Percentiles rank a stretch among this genome's conserved stretches.
Evolutionary conservation across 257 asterid species (phyloP).

Genomic region (Rauvolfia tetraphylla): DNA sequence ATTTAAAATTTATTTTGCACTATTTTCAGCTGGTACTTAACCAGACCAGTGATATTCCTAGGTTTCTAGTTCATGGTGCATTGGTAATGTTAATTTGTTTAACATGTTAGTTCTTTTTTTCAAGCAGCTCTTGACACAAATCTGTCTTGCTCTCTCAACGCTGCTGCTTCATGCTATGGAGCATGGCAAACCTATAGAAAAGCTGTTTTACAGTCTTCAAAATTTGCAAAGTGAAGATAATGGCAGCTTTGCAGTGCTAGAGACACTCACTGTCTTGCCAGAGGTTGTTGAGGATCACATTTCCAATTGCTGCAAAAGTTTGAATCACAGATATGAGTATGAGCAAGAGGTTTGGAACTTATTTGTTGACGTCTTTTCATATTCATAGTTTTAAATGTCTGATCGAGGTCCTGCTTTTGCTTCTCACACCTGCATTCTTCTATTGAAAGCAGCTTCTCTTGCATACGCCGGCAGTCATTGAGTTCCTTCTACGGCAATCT

Average conservation of each 20-base stretch:
- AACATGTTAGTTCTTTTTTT: slow-evolving; percentile 21
- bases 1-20: slow-evolving; percentile 15
- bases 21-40: not conserved
- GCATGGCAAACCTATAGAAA: slow-evolving; percentile 65
- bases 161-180: slow-evolving; percentile 75
- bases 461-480: slow-evolving; percentile 71
- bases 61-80: not conserved
- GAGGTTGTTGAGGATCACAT: slow-evolving; percentile 75
- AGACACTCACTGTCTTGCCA: slow-evolving; percentile 83
- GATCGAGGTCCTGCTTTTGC: slow-evolving; percentile 17
- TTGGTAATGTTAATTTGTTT: slow-evolving; percentile 19
- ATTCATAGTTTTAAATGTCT: slow-evolving; percentile 23
- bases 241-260: slow-evolving; percentile 67
- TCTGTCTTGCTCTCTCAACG: slow-evolving; percentile 82
- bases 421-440: slow-evolving; percentile 33
- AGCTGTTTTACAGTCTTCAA: slow-evolving; percentile 77
- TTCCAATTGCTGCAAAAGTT: slow-evolving; percentile 43
- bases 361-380: not conserved
- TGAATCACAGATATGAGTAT: slow-evolving; percentile 58
- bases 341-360: slow-evolving; percentile 59
- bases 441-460: slow-evolving; percentile 70
- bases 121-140: slow-evolving; percentile 83
- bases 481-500: slow-evolving; percentile 71
- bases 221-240: slow-evolving; percentile 59
- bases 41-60: not conserved